Conservation (phyloP, 176 grass and related monocot species). For the Aechmea fasciata region DNA sequence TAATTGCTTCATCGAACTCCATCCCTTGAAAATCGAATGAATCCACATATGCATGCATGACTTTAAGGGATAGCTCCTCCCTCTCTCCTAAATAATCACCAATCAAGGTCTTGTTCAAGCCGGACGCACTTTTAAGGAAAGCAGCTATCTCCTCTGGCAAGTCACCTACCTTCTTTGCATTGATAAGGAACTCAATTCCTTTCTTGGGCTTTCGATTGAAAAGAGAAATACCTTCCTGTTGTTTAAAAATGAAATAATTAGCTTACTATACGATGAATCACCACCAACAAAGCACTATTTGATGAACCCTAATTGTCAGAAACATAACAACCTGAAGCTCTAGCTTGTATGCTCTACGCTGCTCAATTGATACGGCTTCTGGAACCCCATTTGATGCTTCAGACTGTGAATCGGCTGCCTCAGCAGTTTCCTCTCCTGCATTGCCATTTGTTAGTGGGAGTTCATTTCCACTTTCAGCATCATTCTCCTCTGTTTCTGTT, state of each 20-base stretch:
- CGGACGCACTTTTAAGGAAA: constrained; percentile 82
- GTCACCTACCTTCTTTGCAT: constrained; percentile 77
- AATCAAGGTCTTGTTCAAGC: constrained; percentile 91
- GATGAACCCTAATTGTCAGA: constrained; percentile 11
- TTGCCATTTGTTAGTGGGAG: constrained; percentile 39
- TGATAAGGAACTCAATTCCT: constrained; percentile 92
- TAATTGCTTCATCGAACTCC: constrained; percentile 94
- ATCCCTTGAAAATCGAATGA: constrained; percentile 89
- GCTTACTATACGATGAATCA: background rate
- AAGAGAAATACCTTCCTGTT: constrained; percentile 87
- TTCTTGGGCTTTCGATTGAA: constrained; percentile 98
- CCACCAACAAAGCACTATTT: constrained; percentile 6
- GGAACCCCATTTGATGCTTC: constrained; percentile 63
- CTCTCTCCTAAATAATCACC: constrained; percentile 99
- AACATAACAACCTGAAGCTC: constrained; percentile 83
- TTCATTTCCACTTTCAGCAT: constrained; percentile 52
- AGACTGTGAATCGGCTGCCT: constrained; percentile 70
- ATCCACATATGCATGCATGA: constrained; percentile 99
- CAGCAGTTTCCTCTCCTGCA: constrained; percentile 48
- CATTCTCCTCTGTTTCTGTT: constrained; percentile 55
- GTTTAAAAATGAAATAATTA: constrained; percentile 27
- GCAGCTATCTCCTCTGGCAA: constrained; percentile 77
- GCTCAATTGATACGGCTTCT: constrained; percentile 76
- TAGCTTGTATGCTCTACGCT: constrained; percentile 91
- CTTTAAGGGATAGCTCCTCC: constrained; percentile 83